These are phyloP conservation scores for Bertia moriformis DNA, from an alignment of 2,329 filamentous ascomycete species.

Conservation along the genomic window DNA sequence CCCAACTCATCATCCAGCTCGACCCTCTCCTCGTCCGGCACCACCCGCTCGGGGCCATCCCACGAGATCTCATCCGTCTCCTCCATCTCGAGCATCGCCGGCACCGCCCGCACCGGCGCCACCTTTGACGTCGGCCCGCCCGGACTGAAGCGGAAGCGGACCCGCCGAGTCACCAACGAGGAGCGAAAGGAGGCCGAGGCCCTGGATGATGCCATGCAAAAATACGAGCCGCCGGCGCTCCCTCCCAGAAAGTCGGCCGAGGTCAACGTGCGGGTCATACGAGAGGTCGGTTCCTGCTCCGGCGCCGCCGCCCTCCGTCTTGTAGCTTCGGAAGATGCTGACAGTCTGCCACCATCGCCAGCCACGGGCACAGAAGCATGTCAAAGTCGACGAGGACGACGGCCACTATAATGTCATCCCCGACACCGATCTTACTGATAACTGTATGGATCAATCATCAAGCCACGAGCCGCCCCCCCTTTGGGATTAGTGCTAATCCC, in stretches of 20 bases:
- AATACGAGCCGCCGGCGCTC: constrained; percentile 73
- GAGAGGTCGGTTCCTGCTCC: constrained; percentile 37
- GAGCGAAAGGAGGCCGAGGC: constrained; percentile 61
- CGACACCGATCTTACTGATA: constrained; percentile 70
- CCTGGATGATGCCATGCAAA: constrained; percentile 56
- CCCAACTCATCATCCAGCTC: constrained; percentile 52
- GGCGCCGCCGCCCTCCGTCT: constrained; percentile 3
- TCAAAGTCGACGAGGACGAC: constrained; percentile 87
- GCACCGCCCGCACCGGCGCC: constrained; percentile 46
- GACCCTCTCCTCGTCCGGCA: constrained; percentile 62
- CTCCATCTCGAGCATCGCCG: constrained; percentile 68
- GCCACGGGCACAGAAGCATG: constrained; percentile 32
- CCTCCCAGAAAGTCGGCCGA: constrained; percentile 83
- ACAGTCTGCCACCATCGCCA: constrained; percentile 8
- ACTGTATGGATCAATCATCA: constrained; percentile 52
- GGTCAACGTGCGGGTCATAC: constrained; percentile 47
- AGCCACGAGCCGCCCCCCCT: neutral
- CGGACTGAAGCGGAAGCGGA: constrained; percentile 86
- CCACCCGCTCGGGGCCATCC: too few species aligned
- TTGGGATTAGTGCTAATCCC: constrained; percentile 9
- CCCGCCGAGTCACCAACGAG: constrained; percentile 67
- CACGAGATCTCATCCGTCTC: constrained; percentile 62
- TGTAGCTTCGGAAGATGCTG: constrained; percentile 4
- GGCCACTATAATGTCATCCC: constrained; percentile 91
- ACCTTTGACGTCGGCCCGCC: constrained; percentile 50